Base-by-base conservation (phyloP, 768 basidiomycete genomes). In the Mycena albidolilacea region DNA sequence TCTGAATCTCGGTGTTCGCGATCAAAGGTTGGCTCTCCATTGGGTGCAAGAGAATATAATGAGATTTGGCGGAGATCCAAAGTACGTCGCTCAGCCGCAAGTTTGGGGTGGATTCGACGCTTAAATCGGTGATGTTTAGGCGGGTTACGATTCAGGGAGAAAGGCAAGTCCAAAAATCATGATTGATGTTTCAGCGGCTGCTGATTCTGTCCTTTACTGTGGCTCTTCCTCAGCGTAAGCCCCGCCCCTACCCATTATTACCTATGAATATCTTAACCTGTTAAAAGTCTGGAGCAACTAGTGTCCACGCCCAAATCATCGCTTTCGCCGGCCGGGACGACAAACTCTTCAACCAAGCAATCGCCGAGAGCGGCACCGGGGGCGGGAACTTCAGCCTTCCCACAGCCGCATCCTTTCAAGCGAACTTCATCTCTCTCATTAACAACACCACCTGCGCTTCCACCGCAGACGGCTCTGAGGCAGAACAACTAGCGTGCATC, bases 1-100 rank as follows among this genome's bases (percentile, higher is more conserved):
- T 35, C 72, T 80, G 2, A 84, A 84, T 65, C 80, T 77, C 0
- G 83, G 84, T 10, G 69, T 84, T 17, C 78, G 82, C n/a, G 84
- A 85, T 72, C 82, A 84, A 63, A 77, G 81, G 10, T 79, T 79
- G 0, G 81, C 82, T 0, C 69, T 85, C 23, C 79, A 82, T 37
- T 85, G 84, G 84, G 77, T 83, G 8, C 79, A 81, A 58, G 75
- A 80, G 55, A 80, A 84, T 62, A 84, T 85, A 19, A 69, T 67
- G 5, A 41, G 74, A 38, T 81, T 82, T 64, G 81, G 79, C 2
- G 80, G 79, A 1, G 60, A 79, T 59, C 80, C 79, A 0, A 59
- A 73, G 63, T 75, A 70, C 21, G 77, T 79, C 5, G n/a, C 79
- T 19, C 74, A 81, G 50, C 46, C 37, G 3, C 3, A 3, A 30